Percentiles rank a stretch among this genome's conserved stretches.
Conservation (phyloP, 176 grass and related monocot genomes). For the Tuctoria greenei region DNA sequence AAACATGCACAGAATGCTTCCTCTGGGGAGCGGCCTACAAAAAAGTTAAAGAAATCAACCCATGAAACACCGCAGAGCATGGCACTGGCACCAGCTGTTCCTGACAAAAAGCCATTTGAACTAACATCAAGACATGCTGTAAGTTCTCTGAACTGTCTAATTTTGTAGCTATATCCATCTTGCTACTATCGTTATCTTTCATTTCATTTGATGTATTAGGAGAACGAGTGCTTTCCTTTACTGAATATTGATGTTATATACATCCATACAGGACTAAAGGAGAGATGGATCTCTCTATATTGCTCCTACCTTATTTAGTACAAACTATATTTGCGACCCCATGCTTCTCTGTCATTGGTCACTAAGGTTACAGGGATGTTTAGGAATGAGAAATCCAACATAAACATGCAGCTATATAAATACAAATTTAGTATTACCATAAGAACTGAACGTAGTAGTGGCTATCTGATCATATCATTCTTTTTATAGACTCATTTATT, state of each 20-base stretch:
- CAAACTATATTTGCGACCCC: neutral
- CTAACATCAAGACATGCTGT: constrained; percentile 31
- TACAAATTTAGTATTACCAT: neutral
- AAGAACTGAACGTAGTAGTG: neutral
- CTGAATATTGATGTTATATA: neutral
- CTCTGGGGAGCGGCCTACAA: constrained; percentile 31
- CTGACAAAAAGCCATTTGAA: constrained; percentile 33
- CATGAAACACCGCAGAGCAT: constrained; percentile 3
- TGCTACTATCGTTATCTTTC: constrained; percentile 11
- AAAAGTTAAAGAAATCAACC: constrained; percentile 51
- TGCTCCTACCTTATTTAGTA: neutral
- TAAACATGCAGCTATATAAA: neutral
- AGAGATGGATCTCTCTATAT: neutral
- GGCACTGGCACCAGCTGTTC: neutral
- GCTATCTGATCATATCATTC: neutral
- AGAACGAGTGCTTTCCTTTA: neutral
- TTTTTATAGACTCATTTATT: constrained; percentile 11
- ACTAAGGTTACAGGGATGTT: neutral
- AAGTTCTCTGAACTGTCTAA: constrained; percentile 31
- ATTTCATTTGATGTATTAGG: constrained; percentile 1
- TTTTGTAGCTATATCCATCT: neutral
- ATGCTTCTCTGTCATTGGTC: neutral
- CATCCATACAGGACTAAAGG: neutral
- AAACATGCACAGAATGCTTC: constrained; percentile 13
- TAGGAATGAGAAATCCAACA: neutral